Conservation (phyloP, 768 basidiomycete genomes). For the Russula emetica region DNA sequence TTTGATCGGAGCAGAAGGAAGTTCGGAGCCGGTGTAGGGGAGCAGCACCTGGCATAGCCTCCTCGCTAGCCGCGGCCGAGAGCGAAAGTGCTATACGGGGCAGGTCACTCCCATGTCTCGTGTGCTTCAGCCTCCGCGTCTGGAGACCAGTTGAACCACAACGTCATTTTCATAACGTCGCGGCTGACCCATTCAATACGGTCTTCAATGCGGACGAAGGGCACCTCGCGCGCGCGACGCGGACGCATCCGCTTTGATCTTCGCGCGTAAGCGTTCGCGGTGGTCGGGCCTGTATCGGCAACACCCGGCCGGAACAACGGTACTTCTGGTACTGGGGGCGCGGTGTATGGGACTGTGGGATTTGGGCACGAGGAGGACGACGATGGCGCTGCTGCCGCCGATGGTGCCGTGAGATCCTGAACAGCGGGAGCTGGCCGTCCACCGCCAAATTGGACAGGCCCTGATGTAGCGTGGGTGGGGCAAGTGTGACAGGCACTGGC, state of each 20-base stretch:
- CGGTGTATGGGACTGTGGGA: neutral
- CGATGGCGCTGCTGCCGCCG: neutral
- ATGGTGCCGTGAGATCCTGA: neutral
- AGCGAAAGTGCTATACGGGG: neutral
- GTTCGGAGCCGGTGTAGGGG: neutral
- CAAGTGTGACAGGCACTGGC: neutral
- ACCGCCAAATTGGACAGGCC: neutral
- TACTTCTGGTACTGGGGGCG: neutral
- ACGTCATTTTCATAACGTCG: conserved; percentile 9
- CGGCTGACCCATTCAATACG: neutral
- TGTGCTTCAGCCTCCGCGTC: conserved; percentile 5
- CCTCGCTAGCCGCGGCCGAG: neutral
- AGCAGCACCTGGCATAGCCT: neutral
- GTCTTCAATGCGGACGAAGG: conserved; percentile 19
- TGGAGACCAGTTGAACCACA: conserved; percentile 18
- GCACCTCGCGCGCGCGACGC: neutral
- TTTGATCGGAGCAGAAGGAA: neutral
- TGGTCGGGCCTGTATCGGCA: neutral
- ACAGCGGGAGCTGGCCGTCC: neutral
- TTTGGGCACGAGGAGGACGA: neutral
- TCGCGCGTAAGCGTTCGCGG: neutral
- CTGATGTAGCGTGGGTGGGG: neutral
- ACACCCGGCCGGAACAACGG: neutral
- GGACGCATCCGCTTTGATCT: neutral
- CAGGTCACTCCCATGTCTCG: neutral